Evolutionary conservation across 2,329 filamentous ascomycete genomes (phyloP).

Genomic region (Rutstroemia sydowiana): DNA sequence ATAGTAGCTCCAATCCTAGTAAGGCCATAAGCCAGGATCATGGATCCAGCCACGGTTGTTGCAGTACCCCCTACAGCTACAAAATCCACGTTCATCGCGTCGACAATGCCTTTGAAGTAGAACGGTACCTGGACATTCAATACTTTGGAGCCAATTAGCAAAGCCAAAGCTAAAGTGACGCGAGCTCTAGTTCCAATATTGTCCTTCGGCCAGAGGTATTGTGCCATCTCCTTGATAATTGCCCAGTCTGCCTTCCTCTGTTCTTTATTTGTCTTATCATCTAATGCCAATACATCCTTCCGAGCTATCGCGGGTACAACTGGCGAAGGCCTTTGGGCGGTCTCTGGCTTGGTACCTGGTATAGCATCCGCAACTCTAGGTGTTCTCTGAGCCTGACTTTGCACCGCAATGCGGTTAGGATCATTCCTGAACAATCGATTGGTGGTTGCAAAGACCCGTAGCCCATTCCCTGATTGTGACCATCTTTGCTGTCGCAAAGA

Average conservation of each 20-base stretch:
- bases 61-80: slow-evolving; percentile 80
- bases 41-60: slow-evolving; percentile 78
- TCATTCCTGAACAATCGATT: slow-evolving; percentile 20
- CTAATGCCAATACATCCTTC: slow-evolving; percentile 52
- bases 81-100: slow-evolving; percentile 95
- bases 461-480: slow-evolving; percentile 14
- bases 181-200: slow-evolving; percentile 75
- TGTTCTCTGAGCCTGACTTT: slow-evolving; percentile 18
- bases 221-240: slow-evolving; percentile 96
- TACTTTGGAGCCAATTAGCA: slow-evolving; percentile 86
- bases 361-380: slow-evolving; percentile 17
- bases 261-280: slow-evolving; percentile 68
- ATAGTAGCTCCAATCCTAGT: slow-evolving; percentile 82
- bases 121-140: slow-evolving; percentile 97
- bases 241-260: slow-evolving; percentile 97
- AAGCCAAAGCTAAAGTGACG: slow-evolving; percentile 73
- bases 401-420: slow-evolving; percentile 13
- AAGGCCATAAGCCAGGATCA: slow-evolving; percentile 88
- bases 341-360: slow-evolving; percentile 21
- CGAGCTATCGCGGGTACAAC: slow-evolving; percentile 16
- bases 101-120: slow-evolving; percentile 97
- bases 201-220: slow-evolving; percentile 93
- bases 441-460: slow-evolving; percentile 28
- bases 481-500: slow-evolving; percentile 18
- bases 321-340: slow-evolving; percentile 17